These are phyloP conservation scores for Sisymbrium irio DNA, from an alignment of 345 rosid genomes.

Conservation along the genomic window DNA sequence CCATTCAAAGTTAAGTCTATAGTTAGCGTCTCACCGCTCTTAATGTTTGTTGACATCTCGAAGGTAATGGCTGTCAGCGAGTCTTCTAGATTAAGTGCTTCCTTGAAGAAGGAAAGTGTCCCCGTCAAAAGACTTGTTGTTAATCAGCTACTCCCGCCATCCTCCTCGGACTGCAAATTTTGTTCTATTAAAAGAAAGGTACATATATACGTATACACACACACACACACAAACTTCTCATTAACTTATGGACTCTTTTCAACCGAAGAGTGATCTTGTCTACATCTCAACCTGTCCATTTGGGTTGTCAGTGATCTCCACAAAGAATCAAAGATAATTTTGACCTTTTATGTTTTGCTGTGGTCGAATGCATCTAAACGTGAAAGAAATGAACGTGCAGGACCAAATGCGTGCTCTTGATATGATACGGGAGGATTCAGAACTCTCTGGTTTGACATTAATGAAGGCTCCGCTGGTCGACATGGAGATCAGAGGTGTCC, in stretches of 20 bases:
- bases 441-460: constrained; percentile 65
- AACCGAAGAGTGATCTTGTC: neutral
- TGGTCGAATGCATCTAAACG: neutral
- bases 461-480: constrained; percentile 88
- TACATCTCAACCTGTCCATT: neutral
- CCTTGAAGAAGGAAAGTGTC: constrained; percentile 83
- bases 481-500: constrained; percentile 96
- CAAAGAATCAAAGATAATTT: neutral
- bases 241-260: neutral
- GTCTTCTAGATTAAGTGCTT: constrained; percentile 78
- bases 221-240: neutral
- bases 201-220: neutral
- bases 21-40: neutral
- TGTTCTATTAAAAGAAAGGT: constrained; percentile 98
- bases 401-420: constrained; percentile 95
- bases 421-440: constrained; percentile 69
- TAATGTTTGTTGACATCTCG: constrained; percentile 14
- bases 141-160: constrained; percentile 92
- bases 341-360: neutral
- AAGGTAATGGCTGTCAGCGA: constrained; percentile 96
- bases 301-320: neutral
- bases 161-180: constrained; percentile 91
- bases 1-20: neutral
- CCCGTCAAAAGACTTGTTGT: constrained; percentile 87
- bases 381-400: constrained; percentile 41